These are phyloP conservation scores for Heliosperma pusillum DNA, from an alignment of 148 eudicot species.

Conservation along the genomic window DNA sequence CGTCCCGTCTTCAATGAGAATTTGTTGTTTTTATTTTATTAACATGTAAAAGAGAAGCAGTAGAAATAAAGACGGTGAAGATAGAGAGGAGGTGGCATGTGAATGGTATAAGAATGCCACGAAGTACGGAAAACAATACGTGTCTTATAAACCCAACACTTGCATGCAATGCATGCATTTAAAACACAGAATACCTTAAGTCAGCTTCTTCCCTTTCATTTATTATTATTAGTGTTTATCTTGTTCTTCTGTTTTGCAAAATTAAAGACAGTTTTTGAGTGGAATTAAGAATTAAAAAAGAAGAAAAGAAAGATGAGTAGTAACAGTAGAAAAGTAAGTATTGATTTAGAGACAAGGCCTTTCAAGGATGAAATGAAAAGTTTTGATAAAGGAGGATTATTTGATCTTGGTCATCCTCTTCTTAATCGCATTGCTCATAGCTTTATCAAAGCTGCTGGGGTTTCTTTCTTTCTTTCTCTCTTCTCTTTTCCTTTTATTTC, in stretches of 20 bases:
- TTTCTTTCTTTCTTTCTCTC: background rate
- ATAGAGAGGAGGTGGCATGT: constrained; percentile 18
- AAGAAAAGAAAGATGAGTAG: constrained; percentile 1
- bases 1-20: too few species aligned
- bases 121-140: constrained; percentile 23
- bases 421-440: constrained; percentile 76
- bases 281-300: too few species aligned
- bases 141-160: background rate
- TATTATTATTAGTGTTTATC: too few species aligned
- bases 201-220: too few species aligned
- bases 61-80: too few species aligned
- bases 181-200: background rate
- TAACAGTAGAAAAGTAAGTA: constrained; percentile 4
- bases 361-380: constrained; percentile 51
- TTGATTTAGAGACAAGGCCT: constrained; percentile 43
- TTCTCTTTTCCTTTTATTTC: background rate
- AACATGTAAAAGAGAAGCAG: too few species aligned
- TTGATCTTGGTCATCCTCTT: constrained; percentile 88
- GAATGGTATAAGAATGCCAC: background rate
- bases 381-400: constrained; percentile 50
- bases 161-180: background rate
- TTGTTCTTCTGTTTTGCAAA: too few species aligned
- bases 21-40: too few species aligned
- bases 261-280: too few species aligned
- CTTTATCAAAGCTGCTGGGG: constrained; percentile 80